A percentile compares a stretch with the other conserved stretches of the same genome.
Evolutionary conservation across 495 filamentous ascomycete genomes (phyloP).

Genomic region (Geoglossum glabrum): DNA sequence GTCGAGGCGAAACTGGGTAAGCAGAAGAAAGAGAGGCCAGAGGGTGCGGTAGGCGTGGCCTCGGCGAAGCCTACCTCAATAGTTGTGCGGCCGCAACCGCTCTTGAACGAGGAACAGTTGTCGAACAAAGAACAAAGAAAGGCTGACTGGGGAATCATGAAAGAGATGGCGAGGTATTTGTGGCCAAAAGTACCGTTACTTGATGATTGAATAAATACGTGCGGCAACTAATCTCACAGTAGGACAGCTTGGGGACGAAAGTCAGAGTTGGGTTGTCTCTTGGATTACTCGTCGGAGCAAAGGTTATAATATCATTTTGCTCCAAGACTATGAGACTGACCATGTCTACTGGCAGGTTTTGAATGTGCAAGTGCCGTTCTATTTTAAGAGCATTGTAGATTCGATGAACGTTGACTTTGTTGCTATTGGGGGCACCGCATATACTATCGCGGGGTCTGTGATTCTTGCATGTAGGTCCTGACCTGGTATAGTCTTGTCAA

Average conservation of each 20-base stretch:
- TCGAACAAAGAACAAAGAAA: conserved; percentile 73
- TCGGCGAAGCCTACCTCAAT: conserved; percentile 14
- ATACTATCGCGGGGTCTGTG: conserved; percentile 75
- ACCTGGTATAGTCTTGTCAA: background rate
- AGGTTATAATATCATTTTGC: conserved; percentile 25
- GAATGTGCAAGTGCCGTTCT: conserved; percentile 96
- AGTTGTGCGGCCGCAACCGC: conserved; percentile 23
- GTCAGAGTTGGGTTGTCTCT: conserved; percentile 66
- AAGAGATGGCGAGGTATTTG: conserved; percentile 89
- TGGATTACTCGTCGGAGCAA: conserved; percentile 67
- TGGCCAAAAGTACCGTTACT: conserved; percentile 57
- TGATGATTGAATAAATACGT: background rate
- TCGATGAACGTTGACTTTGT: conserved; percentile 90
- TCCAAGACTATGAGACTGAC: background rate
- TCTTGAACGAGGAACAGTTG: conserved; percentile 33
- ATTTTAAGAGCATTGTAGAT: conserved; percentile 95
- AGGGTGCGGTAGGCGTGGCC: conserved; percentile 8
- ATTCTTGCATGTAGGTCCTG: conserved; percentile 53
- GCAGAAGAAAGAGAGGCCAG: background rate
- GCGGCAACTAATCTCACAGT: conserved; percentile 6
- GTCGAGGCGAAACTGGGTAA: background rate
- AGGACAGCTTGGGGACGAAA: conserved; percentile 63
- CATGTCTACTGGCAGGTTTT: conserved; percentile 38
- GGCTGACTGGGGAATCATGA: conserved; percentile 96
- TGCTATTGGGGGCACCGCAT: conserved; percentile 61